A percentile compares a stretch with the other conserved stretches of the same genome.
These are phyloP conservation scores for Gliomastix tumulicola DNA, from an alignment of 2,329 filamentous ascomycete genomes.

Conservation along the genomic window DNA sequence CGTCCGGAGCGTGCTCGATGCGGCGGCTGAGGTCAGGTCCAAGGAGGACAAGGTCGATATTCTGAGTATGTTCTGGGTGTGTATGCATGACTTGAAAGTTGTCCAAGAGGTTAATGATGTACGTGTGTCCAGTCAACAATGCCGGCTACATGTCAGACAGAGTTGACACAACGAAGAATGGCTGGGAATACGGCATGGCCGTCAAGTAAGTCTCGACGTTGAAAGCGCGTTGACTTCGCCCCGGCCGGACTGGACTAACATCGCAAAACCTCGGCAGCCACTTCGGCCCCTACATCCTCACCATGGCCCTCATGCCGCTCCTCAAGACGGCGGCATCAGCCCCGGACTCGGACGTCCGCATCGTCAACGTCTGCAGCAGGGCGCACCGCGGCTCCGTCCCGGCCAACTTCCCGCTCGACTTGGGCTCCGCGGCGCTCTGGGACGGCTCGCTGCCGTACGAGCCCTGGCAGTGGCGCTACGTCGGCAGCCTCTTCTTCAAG, in stretches of 20 bases:
- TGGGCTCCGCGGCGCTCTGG: slow-evolving; percentile 8
- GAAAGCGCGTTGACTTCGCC: too few species aligned
- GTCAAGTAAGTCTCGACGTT: slow-evolving; percentile 7
- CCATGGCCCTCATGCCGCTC: slow-evolving; percentile 15
- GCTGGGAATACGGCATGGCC: slow-evolving; percentile 16
- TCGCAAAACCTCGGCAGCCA: slow-evolving; percentile 11
- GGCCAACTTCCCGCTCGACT: slow-evolving; percentile 9
- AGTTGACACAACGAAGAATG: slow-evolving; percentile 5
- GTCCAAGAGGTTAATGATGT: too few species aligned
- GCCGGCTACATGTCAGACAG: slow-evolving; percentile 5
- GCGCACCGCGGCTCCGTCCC: slow-evolving; percentile 10
- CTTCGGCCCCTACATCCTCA: slow-evolving; percentile 16
- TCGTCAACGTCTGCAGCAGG: slow-evolving; percentile 13
- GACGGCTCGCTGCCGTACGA: slow-evolving; percentile 4
- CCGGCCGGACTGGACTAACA: not conserved
- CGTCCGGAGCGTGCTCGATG: slow-evolving; percentile 10
- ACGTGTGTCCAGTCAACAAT: slow-evolving; percentile 20
- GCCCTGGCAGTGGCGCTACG: slow-evolving; percentile 7
- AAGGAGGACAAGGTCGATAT: slow-evolving; percentile 16
- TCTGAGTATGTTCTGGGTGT: slow-evolving; percentile 9
- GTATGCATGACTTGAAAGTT: not conserved
- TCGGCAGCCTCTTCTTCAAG: slow-evolving; percentile 6
- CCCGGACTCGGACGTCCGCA: slow-evolving; percentile 12
- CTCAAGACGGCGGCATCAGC: slow-evolving; percentile 11
- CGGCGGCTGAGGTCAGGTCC: slow-evolving; percentile 9